Conservation (phyloP, 202 grass and related monocot species). For the Carex arenaria region DNA sequence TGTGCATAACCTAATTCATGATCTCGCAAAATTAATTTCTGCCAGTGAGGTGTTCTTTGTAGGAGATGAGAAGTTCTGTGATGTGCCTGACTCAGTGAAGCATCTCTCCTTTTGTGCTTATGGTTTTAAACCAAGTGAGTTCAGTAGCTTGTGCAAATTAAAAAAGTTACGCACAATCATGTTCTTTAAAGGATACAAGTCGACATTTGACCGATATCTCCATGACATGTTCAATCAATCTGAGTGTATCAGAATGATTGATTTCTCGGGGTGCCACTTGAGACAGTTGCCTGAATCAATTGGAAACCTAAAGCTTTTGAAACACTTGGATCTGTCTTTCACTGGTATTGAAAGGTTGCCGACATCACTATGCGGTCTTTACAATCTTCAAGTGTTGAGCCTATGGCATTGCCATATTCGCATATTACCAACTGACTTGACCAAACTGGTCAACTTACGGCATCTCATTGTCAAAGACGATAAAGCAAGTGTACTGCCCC, state of each 20-base stretch:
- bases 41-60: slow-evolving; percentile 18
- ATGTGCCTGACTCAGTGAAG: neutral
- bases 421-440: neutral
- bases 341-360: slow-evolving; percentile 30
- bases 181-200: slow-evolving; percentile 18
- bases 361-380: slow-evolving; percentile 22
- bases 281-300: slow-evolving; percentile 31
- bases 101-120: slow-evolving; percentile 32
- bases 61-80: slow-evolving; percentile 7
- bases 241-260: slow-evolving; percentile 27
- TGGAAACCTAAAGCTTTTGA: slow-evolving; percentile 34
- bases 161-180: slow-evolving; percentile 34
- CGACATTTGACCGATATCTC: slow-evolving; percentile 26
- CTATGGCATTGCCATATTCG: neutral
- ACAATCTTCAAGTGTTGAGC: slow-evolving; percentile 33
- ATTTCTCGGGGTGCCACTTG: slow-evolving; percentile 1
- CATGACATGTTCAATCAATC: slow-evolving; percentile 20
- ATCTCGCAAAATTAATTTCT: slow-evolving; percentile 33
- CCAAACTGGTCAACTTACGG: slow-evolving; percentile 14
- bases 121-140: slow-evolving; percentile 22
- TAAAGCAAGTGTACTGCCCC: slow-evolving; percentile 2
- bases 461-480: neutral
- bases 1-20: slow-evolving; percentile 39
- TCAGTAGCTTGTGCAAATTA: slow-evolving; percentile 10
- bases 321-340: slow-evolving; percentile 37